Conservation (phyloP, 768 basidiomycete genomes). For the Boletus rex-veris region DNA sequence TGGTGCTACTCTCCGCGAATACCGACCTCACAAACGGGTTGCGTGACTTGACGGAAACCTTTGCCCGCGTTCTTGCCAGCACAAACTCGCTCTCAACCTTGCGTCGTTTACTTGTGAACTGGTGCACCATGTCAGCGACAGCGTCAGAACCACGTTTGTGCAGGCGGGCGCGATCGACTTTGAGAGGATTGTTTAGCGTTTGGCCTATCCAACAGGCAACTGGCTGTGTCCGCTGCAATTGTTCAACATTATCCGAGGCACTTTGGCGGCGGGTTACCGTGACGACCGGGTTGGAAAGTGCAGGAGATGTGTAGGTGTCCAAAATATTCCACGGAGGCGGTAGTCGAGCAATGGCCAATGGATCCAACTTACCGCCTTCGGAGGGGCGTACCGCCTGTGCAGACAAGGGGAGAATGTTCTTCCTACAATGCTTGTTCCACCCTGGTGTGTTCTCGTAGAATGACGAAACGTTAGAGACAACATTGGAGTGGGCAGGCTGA, state of each 20-base stretch:
- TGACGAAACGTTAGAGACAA: constrained; percentile 10
- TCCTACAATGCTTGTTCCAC: neutral
- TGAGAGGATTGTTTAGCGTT: constrained; percentile 5
- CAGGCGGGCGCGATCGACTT: constrained; percentile 25
- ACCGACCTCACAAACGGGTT: constrained; percentile 27
- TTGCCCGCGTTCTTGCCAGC: constrained; percentile 7
- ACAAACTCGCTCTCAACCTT: constrained; percentile 23
- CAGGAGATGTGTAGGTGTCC: neutral
- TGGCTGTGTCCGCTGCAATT: neutral
- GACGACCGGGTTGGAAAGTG: neutral
- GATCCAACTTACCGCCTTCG: constrained; percentile 13
- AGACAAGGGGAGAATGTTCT: constrained; percentile 15
- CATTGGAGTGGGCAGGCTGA: neutral
- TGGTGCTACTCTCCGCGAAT: constrained; percentile 13
- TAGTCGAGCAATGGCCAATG: constrained; percentile 25
- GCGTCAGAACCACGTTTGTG: constrained; percentile 22
- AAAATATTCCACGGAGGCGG: constrained; percentile 27
- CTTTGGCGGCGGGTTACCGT: neutral
- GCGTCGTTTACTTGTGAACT: constrained; percentile 20
- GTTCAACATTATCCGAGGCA: neutral
- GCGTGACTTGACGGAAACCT: constrained; percentile 1
- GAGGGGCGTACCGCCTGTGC: constrained; percentile 18
- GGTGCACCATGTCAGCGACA: constrained; percentile 17
- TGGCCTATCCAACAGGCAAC: neutral
- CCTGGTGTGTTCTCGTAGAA: constrained; percentile 17